Percentiles rank a stretch among this genome's conserved stretches.
Evolutionary conservation across 345 rosid species (phyloP).

Genomic region (Diplotaxis tenuifolia): DNA sequence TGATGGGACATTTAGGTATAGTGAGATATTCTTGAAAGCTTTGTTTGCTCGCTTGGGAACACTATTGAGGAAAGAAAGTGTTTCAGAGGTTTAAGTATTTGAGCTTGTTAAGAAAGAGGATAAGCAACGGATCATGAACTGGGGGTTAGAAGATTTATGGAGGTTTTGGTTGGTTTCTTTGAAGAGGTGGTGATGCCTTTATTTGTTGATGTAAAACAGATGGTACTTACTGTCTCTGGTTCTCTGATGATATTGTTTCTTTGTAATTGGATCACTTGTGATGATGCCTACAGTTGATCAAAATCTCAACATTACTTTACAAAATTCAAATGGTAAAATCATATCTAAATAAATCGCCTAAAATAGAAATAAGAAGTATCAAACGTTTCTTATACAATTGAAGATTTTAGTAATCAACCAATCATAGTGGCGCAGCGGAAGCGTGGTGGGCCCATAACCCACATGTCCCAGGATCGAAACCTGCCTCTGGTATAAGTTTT

Average conservation of each 20-base stretch:
- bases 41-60: constrained; percentile 67
- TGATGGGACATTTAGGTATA: constrained; percentile 85
- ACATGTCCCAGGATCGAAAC: constrained; percentile 84
- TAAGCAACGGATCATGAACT: constrained; percentile 39
- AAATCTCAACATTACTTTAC: constrained; percentile 1
- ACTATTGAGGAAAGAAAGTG: constrained; percentile 79
- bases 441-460: constrained; percentile 84
- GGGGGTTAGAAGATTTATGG: background rate
- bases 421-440: constrained; percentile 69
- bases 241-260: background rate
- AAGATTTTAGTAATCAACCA: background rate
- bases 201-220: constrained; percentile 14
- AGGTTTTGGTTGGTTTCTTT: constrained; percentile 5
- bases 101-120: constrained; percentile 63
- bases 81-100: constrained; percentile 61
- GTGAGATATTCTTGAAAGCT: constrained; percentile 65
- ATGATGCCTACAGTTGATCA: constrained; percentile 60
- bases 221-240: constrained; percentile 15
- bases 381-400: too few relatives aligned
- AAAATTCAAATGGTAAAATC: too few relatives aligned
- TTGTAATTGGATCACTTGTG: background rate
- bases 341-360: too few relatives aligned
- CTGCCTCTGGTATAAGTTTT: constrained; percentile 44
- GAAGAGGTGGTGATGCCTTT: constrained; percentile 9
- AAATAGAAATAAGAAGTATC: too few relatives aligned